A percentile compares a stretch with the other conserved stretches of the same genome.
Conservation (phyloP, 1,139 yeast species). For the Kodamaea arcana region DNA sequence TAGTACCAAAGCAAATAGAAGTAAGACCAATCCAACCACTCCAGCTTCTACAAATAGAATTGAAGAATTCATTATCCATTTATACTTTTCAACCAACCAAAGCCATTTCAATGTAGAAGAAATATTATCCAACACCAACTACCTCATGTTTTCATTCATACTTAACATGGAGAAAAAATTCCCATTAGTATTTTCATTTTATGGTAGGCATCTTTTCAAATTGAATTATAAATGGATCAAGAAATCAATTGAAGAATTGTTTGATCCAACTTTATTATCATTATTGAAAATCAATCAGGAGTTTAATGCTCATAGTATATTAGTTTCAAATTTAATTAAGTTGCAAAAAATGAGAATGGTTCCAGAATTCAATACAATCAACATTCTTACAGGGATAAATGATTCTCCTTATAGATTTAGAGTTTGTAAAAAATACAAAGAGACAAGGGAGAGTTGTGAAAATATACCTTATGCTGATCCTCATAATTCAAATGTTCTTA, state of each 20-base stretch:
- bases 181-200: constrained; percentile 37
- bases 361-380: constrained; percentile 9
- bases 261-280: constrained; percentile 6
- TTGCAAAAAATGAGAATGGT: constrained; percentile 7
- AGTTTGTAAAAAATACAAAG: background rate
- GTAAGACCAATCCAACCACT: too few relatives aligned
- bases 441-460: too few relatives aligned
- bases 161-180: constrained; percentile 26
- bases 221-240: constrained; percentile 21
- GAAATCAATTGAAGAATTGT: constrained; percentile 9
- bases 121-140: constrained; percentile 15
- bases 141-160: constrained; percentile 26
- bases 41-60: background rate
- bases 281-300: constrained; percentile 1
- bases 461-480: background rate
- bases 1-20: too few relatives aligned
- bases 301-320: constrained; percentile 3
- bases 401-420: constrained; percentile 2
- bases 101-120: background rate
- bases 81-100: background rate
- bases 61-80: background rate
- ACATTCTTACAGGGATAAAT: constrained; percentile 10
- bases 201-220: constrained; percentile 27
- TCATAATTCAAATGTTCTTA: background rate
- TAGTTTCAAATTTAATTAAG: constrained; percentile 9